Base-by-base conservation (phyloP, 306 rosid genomes). In the Cucurbita maxima region DNA sequence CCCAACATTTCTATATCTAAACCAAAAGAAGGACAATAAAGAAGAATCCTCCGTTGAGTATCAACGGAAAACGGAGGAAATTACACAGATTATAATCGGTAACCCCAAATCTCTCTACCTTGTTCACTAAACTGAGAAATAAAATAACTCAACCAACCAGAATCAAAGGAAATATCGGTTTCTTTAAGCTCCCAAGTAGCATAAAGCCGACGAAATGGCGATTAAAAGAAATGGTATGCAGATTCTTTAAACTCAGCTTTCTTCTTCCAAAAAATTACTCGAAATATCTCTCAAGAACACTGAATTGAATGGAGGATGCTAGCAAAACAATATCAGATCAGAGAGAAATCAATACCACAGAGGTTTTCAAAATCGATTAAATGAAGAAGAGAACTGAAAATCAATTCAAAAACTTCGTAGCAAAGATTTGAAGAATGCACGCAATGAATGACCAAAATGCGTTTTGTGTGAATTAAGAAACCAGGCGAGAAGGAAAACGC, bases 1-100 rank as follows among this genome's bases (percentile, higher is more conserved):
- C 96, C 96, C 58, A 85, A 55, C 98, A 92, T 92, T 83, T 82
- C 61, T 77, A 22, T 72, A n/a, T 78, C 83, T 73, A 78, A 13
- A 30, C 60, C 11, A 30, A 30, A 30, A 30, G 34, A 30, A 30
- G 2, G 34, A 20, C 1, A n/a, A n/a, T 8, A 64, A 52, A 47
- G 18, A 55, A 55, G 12, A 58, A 11, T 10, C 82, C 76, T 56
- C 78, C 50, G 82, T 70, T 55, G 63, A 57, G 45, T 47, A 41
- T 30, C 80, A 20, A 61, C 36, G 79, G 79, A 76, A 80, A 76
- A 78, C 71, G 54, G 80, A 76, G 76, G 81, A 76, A 71, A 76
- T 4, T 7, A 7, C 10, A 38, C 37, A 30, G n/a, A 34, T 59
- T 5, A 73, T 36, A 50, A 20, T 56, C 11, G 48, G 10, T 48